A percentile compares a stretch with the other conserved stretches of the same genome.
Conservation (phyloP, 1,284 basidiomycete species). For the Pulveroboletus sp. region DNA sequence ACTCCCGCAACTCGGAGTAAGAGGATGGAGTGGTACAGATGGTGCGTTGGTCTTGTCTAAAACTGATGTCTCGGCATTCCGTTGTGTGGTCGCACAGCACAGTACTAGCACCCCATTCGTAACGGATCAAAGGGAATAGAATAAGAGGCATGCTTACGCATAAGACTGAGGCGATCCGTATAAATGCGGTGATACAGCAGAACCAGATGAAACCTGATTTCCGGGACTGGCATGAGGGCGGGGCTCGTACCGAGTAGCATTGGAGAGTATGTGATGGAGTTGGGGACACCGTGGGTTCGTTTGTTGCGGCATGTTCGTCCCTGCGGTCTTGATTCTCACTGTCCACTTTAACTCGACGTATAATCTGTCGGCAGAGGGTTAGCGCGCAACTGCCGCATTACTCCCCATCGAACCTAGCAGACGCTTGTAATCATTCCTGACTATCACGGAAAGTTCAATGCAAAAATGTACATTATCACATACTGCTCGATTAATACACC, state of each 20-base stretch:
- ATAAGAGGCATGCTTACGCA: constrained; percentile 18
- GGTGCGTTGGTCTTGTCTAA: constrained; percentile 3
- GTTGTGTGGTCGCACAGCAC: constrained; percentile 11
- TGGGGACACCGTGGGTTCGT: constrained; percentile 84
- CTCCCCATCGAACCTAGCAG: constrained; percentile 48
- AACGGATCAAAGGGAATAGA: neutral
- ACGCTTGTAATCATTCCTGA: constrained; percentile 8
- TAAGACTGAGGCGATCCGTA: constrained; percentile 9
- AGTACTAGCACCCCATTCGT: constrained; percentile 11
- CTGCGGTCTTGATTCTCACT: neutral
- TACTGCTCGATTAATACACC: constrained; percentile 12
- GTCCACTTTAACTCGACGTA: constrained; percentile 69
- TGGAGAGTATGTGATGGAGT: constrained; percentile 62
- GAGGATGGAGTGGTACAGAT: constrained; percentile 3
- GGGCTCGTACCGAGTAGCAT: constrained; percentile 70
- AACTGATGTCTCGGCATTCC: constrained; percentile 1
- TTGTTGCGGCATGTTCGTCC: too few species aligned
- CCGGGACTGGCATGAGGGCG: constrained; percentile 81
- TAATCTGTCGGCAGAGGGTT: constrained; percentile 87
- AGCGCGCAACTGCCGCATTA: constrained; percentile 86
- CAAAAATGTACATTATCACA: constrained; percentile 17
- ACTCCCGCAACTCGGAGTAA: neutral
- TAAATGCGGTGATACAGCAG: constrained; percentile 47
- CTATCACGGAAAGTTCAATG: too few species aligned
- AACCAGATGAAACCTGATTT: constrained; percentile 49